Base-by-base conservation (phyloP, 139 green algal species). In the Yamagishiella unicocca region DNA sequence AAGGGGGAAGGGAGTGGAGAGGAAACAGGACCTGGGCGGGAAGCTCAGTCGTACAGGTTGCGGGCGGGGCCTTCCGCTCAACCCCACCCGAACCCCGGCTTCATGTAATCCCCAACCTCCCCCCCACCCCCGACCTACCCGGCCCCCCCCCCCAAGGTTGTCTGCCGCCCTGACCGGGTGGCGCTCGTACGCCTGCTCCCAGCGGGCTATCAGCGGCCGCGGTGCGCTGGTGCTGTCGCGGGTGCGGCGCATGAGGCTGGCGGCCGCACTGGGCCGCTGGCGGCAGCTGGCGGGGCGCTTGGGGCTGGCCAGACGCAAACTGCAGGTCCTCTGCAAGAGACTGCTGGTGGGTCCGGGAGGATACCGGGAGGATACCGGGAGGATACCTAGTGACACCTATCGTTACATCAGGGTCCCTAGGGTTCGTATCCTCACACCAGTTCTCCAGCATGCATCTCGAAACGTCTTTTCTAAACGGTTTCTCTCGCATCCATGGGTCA, bases 231-330 rank as follows among this genome's bases (percentile, higher is more conserved):
- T 31, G 2, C 1, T 4, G 6, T 27, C 17, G n/a, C 33, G n/a
- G 21, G 17, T 85, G n/a, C 42, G 37, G n/a, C 79, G 79, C 27
- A 31, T 77, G 62, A 62, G 79, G 22, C n/a, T 67, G 42, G 79
- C 3, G 3, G 25, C 42, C 25, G n/a, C 38, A 6, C 27, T 76
- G 53, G 42, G 2, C 25, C 40, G 27, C 37, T 84, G 77, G 77
- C 58, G 17, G 8, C 37, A 73, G 10, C 1, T 74, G 27, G 58
- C 77, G 25, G 58, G 55, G 21, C 77, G 38, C 25, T 14, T 84
- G 3, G 4, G 14, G 76, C 21, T 33, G 19, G 40, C 40, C 17
- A 55, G 70, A 21, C 21, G 38, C 17, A 54, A 55, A 24, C 70
- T 78, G 10, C 22, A 37, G 40, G 21, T 33, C 17, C 38, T 78